These are phyloP conservation scores for Xylaria polymorpha DNA, from an alignment of 2,329 filamentous ascomycete species.

Conservation along the genomic window DNA sequence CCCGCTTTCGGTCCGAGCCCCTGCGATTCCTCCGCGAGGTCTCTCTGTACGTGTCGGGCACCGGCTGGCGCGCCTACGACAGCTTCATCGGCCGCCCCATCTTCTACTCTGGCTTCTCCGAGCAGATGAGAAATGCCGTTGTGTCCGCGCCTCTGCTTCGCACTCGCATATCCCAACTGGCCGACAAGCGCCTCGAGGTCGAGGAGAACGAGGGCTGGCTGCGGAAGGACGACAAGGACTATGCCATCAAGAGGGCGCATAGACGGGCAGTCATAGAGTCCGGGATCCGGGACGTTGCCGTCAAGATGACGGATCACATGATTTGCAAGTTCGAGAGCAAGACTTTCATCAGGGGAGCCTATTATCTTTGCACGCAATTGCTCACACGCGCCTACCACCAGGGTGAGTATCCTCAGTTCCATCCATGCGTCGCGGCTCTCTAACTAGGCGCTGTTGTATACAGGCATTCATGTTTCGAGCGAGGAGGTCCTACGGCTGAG, in stretches of 20 bases:
- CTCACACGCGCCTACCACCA: constrained; percentile 95
- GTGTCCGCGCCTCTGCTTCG: constrained; percentile 81
- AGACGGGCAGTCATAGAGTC: constrained; percentile 74
- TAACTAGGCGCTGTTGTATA: constrained; percentile 9
- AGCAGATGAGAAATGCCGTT: constrained; percentile 85
- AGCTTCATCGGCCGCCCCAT: constrained; percentile 89
- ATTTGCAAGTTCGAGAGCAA: constrained; percentile 99
- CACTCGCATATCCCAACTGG: constrained; percentile 79
- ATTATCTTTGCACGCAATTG: constrained; percentile 88
- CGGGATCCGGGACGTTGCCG: constrained; percentile 82
- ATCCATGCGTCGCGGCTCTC: constrained; percentile 3
- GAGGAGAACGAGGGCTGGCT: constrained; percentile 82
- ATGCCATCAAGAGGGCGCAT: constrained; percentile 63
- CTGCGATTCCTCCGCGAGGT: constrained; percentile 90
- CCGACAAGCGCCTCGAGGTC: constrained; percentile 76
- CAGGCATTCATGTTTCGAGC: constrained; percentile 89
- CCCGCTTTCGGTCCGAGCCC: constrained; percentile 80
- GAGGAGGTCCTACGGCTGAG: constrained; percentile 89
- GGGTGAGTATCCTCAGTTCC: constrained; percentile 53
- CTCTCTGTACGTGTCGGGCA: constrained; percentile 89
- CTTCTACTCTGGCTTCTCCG: constrained; percentile 91
- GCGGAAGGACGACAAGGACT: constrained; percentile 65
- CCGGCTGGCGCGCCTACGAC: constrained; percentile 96
- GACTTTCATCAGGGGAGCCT: constrained; percentile 88
- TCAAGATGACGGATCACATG: constrained; percentile 91